Conservation (phyloP, 2,329 filamentous ascomycete genomes). For the Neofusicoccum parvum region DNA sequence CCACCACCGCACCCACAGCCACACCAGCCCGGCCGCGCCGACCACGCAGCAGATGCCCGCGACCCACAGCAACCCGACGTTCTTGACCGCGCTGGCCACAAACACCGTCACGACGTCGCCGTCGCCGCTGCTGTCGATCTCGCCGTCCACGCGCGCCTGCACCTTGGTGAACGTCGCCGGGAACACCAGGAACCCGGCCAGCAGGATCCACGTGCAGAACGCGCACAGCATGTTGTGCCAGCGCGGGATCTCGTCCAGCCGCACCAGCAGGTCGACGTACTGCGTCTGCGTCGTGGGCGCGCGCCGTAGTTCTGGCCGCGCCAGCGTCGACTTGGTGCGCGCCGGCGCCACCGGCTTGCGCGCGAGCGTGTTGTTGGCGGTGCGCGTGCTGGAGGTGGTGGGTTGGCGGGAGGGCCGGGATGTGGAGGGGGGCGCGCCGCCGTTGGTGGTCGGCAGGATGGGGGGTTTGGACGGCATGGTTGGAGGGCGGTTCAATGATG, state of each 20-base stretch:
- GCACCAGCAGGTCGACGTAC: constrained; percentile 47
- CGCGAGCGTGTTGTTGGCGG: neutral
- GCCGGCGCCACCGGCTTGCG: neutral
- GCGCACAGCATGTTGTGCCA: constrained; percentile 52
- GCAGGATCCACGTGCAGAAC: constrained; percentile 52
- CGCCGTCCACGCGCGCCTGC: constrained; percentile 34
- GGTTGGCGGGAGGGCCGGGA: neutral
- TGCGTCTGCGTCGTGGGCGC: neutral
- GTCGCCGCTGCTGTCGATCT: constrained; percentile 30
- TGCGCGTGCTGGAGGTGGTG: neutral
- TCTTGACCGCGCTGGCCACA: constrained; percentile 36
- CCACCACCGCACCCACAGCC: constrained; percentile 49
- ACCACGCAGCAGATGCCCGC: constrained; percentile 48
- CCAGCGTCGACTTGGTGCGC: neutral
- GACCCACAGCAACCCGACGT: constrained; percentile 48
- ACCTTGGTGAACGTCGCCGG: constrained; percentile 56
- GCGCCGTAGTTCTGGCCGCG: neutral
- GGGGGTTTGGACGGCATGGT: neutral
- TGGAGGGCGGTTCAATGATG: neutral
- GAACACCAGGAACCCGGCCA: constrained; percentile 57
- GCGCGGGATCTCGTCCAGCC: constrained; percentile 49
- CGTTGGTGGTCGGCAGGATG: neutral
- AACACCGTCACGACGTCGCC: constrained; percentile 29
- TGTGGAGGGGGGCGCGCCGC: neutral
- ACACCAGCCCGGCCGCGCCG: constrained; percentile 45